Evolutionary conservation across 2,329 filamentous ascomycete genomes (phyloP).

Genomic region (Aureobasidium sp.): DNA sequence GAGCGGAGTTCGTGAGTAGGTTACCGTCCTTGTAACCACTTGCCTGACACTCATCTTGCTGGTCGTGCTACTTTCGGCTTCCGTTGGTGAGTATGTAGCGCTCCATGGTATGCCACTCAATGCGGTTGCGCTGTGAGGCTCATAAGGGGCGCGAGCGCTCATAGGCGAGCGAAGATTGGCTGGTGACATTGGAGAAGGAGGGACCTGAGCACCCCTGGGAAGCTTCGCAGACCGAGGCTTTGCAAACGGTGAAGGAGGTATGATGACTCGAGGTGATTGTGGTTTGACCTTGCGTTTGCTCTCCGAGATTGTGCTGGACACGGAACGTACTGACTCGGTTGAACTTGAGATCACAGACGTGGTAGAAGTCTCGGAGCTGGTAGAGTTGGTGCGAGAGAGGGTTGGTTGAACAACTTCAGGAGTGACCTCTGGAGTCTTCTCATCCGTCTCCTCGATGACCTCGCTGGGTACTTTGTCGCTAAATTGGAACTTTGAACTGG

Average conservation of each 20-base stretch:
- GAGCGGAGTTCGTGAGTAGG: conserved; percentile 66
- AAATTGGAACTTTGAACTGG: conserved; percentile 44
- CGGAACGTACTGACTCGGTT: conserved; percentile 6
- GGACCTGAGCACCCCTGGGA: conserved; percentile 64
- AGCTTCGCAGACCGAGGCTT: conserved; percentile 51
- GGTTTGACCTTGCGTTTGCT: conserved; percentile 17
- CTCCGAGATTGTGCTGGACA: conserved; percentile 10
- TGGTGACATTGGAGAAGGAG: conserved; percentile 64
- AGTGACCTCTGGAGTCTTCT: conserved; percentile 23
- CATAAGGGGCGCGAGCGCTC: conserved; percentile 53
- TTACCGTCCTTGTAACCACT: conserved; percentile 89
- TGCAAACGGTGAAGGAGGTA: conserved; percentile 34
- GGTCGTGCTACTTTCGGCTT: conserved; percentile 15
- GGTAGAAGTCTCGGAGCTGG: conserved; percentile 20
- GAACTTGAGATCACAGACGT: conserved; percentile 14
- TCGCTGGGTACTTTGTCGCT: conserved; percentile 31
- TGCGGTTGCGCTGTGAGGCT: conserved; percentile 56
- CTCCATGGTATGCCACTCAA: conserved; percentile 28
- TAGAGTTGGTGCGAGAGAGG: conserved; percentile 29
- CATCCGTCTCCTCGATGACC: conserved; percentile 24
- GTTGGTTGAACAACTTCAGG: conserved; percentile 26
- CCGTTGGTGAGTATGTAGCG: conserved; percentile 13
- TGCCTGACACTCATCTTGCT: conserved; percentile 65
- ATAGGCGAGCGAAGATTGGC: conserved; percentile 57
- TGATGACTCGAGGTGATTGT: conserved; percentile 35